Conservation (phyloP, 352 stramenopile species). For the Phytophthora multivora region DNA sequence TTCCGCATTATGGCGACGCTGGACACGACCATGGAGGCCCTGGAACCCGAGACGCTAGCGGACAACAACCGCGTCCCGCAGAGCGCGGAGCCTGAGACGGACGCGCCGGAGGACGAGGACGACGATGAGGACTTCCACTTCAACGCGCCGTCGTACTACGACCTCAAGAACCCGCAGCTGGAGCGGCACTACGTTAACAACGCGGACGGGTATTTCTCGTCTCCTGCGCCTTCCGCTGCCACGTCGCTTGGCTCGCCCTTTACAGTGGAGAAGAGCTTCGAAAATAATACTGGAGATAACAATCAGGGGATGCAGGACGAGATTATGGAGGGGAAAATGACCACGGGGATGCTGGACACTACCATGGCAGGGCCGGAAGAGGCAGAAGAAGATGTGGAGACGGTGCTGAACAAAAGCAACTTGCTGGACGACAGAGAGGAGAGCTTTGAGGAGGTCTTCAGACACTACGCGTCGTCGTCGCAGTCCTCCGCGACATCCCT, state of each 20-base stretch:
- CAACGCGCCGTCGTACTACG: slow-evolving; percentile 83
- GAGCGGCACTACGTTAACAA: slow-evolving; percentile 87
- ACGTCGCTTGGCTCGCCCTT: slow-evolving; percentile 19
- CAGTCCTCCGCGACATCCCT: slow-evolving; percentile 50
- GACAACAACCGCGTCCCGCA: slow-evolving; percentile 27
- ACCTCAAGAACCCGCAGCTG: slow-evolving; percentile 72
- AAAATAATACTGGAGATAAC: too few species aligned
- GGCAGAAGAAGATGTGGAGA: slow-evolving; percentile 23
- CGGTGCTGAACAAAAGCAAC: slow-evolving; percentile 37
- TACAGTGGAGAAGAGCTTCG: slow-evolving; percentile 3
- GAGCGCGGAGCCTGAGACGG: slow-evolving; percentile 29
- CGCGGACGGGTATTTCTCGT: slow-evolving; percentile 83
- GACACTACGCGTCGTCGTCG: slow-evolving; percentile 61
- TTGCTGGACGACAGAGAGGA: slow-evolving; percentile 48
- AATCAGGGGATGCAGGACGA: slow-evolving; percentile 34
- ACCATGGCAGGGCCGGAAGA: slow-evolving; percentile 33
- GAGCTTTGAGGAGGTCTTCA: slow-evolving; percentile 62
- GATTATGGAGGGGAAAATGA: slow-evolving; percentile 47
- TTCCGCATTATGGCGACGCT: slow-evolving; percentile 35
- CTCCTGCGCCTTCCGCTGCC: slow-evolving; percentile 20
- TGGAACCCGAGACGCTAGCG: slow-evolving; percentile 16
- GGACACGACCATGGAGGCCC: slow-evolving; percentile 50
- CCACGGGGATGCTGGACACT: slow-evolving; percentile 48
- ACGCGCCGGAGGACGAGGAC: slow-evolving; percentile 31
- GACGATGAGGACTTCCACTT: slow-evolving; percentile 80